These are phyloP conservation scores for Apiotrichum montevideense DNA, from an alignment of 1,284 basidiomycete species.

Conservation along the genomic window DNA sequence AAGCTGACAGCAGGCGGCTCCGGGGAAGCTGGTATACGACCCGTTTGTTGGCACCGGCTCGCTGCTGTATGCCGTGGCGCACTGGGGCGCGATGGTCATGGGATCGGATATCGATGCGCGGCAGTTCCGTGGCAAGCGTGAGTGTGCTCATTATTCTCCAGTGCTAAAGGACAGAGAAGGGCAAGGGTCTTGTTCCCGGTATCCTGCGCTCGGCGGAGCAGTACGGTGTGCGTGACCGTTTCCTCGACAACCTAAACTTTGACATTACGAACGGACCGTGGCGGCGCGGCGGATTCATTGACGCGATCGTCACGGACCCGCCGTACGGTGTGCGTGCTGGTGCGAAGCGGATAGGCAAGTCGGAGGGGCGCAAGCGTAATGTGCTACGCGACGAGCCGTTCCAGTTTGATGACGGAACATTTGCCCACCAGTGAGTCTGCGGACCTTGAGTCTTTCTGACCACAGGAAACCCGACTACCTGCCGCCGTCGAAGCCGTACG, in stretches of 20 bases:
- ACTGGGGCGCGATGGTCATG: constrained; percentile 80
- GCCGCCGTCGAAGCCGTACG: constrained; percentile 86
- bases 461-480: constrained; percentile 59
- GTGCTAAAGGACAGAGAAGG: constrained; percentile 38
- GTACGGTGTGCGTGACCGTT: constrained; percentile 68
- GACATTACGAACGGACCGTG: constrained; percentile 86
- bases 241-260: constrained; percentile 81
- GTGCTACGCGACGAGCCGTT: constrained; percentile 40
- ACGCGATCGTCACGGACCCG: constrained; percentile 91
- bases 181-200: constrained; percentile 52
- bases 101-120: constrained; percentile 97
- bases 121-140: constrained; percentile 85
- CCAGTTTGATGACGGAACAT: constrained; percentile 39
- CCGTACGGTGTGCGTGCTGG: constrained; percentile 95
- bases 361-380: constrained; percentile 40
- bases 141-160: constrained; percentile 5
- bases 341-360: constrained; percentile 83
- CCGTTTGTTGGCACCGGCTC: constrained; percentile 97
- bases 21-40: constrained; percentile 88
- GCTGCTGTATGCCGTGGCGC: constrained; percentile 76
- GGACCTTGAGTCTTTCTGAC: not conserved
- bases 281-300: constrained; percentile 80
- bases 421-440: constrained; percentile 43
- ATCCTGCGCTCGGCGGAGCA: constrained; percentile 74
- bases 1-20: constrained; percentile 57